Conservation (phyloP, 345 rosid species). For the Rhodomyrtus tomentosa region DNA sequence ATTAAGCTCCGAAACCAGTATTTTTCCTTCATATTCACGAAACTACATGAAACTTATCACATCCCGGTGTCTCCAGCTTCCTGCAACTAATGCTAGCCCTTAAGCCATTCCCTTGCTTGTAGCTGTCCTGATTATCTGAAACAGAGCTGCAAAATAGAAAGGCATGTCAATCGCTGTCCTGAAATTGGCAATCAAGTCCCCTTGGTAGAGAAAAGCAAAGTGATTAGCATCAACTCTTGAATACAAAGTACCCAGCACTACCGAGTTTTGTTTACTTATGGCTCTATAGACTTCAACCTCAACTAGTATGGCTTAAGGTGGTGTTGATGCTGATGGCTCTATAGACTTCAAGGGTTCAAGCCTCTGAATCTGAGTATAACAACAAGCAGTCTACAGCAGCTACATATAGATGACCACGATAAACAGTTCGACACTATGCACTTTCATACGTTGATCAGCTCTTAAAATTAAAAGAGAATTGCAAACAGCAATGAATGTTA, state of each 20-base stretch:
- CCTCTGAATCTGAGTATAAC: not conserved
- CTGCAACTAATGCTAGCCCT: not conserved
- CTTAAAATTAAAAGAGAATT: not conserved
- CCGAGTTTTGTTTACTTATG: not conserved
- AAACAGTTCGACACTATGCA: not conserved
- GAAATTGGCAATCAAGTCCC: not conserved
- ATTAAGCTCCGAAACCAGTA: not conserved
- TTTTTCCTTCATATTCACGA: not conserved
- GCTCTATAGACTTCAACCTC: not conserved
- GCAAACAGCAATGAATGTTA: not conserved
- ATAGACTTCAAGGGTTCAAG: not conserved
- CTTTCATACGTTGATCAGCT: not conserved
- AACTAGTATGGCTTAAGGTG: no score
- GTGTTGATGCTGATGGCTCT: no score
- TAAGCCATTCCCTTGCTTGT: constrained; percentile 10
- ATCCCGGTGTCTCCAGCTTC: not conserved
- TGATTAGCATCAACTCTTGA: not conserved
- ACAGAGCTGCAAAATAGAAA: constrained; percentile 15
- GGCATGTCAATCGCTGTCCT: not conserved
- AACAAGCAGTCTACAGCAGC: not conserved
- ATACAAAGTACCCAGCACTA: not conserved
- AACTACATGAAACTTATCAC: not conserved
- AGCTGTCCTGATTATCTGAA: constrained; percentile 27
- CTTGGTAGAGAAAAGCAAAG: not conserved
- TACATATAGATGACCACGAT: not conserved